Evolutionary conservation across 1,284 basidiomycete genomes (phyloP), one percentile per base, ranked within the genome.

Genomic region (Retiboletus fuscus): DNA sequence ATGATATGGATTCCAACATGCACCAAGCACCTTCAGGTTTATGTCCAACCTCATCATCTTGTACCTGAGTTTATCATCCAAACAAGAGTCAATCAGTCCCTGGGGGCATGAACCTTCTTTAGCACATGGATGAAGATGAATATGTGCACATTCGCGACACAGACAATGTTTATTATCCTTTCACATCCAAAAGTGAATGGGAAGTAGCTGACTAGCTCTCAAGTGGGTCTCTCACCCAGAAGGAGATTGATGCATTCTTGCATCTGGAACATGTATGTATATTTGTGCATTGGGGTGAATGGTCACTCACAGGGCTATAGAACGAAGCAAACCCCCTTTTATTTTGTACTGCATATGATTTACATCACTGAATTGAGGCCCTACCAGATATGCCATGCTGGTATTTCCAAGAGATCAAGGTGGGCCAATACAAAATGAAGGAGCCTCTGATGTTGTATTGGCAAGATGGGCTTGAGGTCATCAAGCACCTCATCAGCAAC

Each of bases 381-480:
- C 46, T n/a, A n/a, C n/a, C n/a, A n/a, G 55, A 68, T 3, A 44
- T 68, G 3, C 70, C 69, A 30, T 16, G 43, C 22, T 72, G 71
- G 66, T 43, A 57, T 22, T 68, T 28, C 20, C 55, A 67, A 26
- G 34, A 72, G 16, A 72, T 72, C 24, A 72, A 61, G 26, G 65
- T 72, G 1, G 43, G 46, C 18, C 16, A 28, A 6, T 70, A 73
- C 20, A 22, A 34, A 53, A 73, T 10, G 6, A 73, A 73, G n/a
- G 30, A 18, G 11, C 64, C 68, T 0, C 2, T 72, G 26, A 46
- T 65, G 1, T 30, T 73, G 4, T 73, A 73, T 22, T 70, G 66
- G 72, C 39, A 5, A 44, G 67, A 73, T 61, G 55, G 61, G 1
- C 49, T 73, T 3, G 64, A 73, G 1, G 43, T 69, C 1, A 4